phyloP scores from a whole-genome alignment of 495 filamentous ascomycete genomes.

The Aspergillus cavernicola region DNA sequence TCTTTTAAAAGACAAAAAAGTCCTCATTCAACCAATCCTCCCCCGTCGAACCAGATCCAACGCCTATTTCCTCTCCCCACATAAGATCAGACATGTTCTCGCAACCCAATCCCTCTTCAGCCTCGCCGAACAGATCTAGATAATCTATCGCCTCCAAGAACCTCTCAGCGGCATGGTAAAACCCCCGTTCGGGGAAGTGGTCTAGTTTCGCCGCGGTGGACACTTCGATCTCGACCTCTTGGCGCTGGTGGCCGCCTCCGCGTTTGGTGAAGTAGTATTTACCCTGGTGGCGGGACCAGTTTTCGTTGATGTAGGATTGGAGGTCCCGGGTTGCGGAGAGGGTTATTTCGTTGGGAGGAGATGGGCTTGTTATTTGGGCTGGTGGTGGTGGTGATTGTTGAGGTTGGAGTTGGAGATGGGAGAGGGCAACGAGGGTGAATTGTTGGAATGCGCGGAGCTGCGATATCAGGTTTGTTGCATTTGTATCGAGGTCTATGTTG shows the following conservation, averaged over 20 bases:
- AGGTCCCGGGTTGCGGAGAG: constrained; percentile 32
- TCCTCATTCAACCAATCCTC: neutral
- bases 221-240: constrained; percentile 30
- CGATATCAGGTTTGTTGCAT: constrained; percentile 12
- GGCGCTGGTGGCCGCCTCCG: constrained; percentile 29
- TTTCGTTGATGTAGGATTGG: constrained; percentile 33
- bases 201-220: constrained; percentile 21
- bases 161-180: constrained; percentile 19
- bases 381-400: neutral
- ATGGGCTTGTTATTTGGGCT: no score
- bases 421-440: neutral
- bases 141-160: constrained; percentile 18
- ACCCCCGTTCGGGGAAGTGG: constrained; percentile 14
- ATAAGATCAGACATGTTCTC: no score
- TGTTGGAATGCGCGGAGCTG: constrained; percentile 1
- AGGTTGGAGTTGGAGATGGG: constrained; percentile 14
- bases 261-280: constrained; percentile 43
- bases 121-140: constrained; percentile 21
- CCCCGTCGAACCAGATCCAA: neutral
- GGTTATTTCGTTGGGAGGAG: neutral
- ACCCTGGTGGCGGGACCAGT: constrained; percentile 35
- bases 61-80: no score
- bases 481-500: constrained; percentile 15
- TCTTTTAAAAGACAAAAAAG: neutral
- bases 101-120: neutral